A percentile compares a stretch with the other conserved stretches of the same genome.
phyloP scores from a whole-genome alignment of 1,139 yeast species.

The Trichomonascaceae sp. region DNA sequence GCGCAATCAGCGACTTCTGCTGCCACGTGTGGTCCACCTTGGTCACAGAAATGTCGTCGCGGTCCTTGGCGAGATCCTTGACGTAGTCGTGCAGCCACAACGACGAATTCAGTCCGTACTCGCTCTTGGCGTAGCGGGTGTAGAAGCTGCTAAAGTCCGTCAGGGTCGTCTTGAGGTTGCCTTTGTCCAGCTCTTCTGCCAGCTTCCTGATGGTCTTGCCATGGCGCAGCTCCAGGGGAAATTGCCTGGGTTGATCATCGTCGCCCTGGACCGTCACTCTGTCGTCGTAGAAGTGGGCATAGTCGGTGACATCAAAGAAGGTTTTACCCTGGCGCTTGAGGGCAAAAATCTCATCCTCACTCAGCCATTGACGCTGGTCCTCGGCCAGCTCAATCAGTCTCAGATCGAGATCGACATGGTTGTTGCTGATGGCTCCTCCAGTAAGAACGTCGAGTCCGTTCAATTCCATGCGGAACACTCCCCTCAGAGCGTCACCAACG shows the following conservation, averaged over 20 bases:
- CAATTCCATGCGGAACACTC: too few species aligned
- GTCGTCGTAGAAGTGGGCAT: constrained; percentile 14
- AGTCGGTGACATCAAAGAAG: constrained; percentile 61
- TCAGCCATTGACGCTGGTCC: constrained; percentile 30
- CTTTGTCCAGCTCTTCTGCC: constrained; percentile 31
- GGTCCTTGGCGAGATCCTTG: constrained; percentile 26
- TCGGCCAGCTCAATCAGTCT: constrained; percentile 23
- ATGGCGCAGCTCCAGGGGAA: constrained; percentile 39
- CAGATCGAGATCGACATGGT: constrained; percentile 10
- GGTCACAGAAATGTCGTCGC: constrained; percentile 22
- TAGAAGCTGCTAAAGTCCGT: constrained; percentile 55
- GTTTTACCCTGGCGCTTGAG: constrained; percentile 41
- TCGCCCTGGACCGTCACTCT: constrained; percentile 3
- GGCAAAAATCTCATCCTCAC: constrained; percentile 44
- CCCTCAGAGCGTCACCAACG: not conserved
- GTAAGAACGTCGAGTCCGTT: not conserved
- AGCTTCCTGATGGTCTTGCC: constrained; percentile 31
- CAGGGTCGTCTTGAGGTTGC: constrained; percentile 39
- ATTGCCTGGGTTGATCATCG: constrained; percentile 36
- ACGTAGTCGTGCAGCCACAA: constrained; percentile 52
- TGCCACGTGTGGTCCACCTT: constrained; percentile 42
- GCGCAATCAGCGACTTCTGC: constrained; percentile 44
- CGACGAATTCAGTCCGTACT: constrained; percentile 58
- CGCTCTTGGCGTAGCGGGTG: constrained; percentile 72
- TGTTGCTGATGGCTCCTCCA: not conserved